A percentile compares a stretch with the other conserved stretches of the same genome.
These are phyloP conservation scores for Ogataea minuta DNA, from an alignment of 805 yeast species.

Conservation along the genomic window DNA sequence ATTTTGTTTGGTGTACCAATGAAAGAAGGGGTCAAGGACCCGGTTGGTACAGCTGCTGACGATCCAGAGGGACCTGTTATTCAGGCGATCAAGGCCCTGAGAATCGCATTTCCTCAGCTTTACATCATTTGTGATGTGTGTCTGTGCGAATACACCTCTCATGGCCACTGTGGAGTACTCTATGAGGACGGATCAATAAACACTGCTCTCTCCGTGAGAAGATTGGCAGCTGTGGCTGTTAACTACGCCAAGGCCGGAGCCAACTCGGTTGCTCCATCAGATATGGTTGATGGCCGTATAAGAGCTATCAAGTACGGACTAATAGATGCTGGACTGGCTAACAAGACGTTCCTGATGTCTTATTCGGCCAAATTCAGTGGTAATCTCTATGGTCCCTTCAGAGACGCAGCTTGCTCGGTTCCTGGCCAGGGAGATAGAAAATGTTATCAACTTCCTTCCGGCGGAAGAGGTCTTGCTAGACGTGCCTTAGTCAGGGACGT, in stretches of 20 bases:
- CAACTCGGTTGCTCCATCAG: conserved; percentile 92
- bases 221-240: conserved; percentile 92
- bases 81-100: conserved; percentile 64
- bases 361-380: conserved; percentile 95
- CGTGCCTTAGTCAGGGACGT: conserved; percentile 86
- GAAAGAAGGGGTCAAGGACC: conserved; percentile 73
- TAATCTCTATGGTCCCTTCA: conserved; percentile 89
- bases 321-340: conserved; percentile 77
- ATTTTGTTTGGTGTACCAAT: conserved; percentile 90
- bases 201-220: conserved; percentile 67
- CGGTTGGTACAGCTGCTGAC: conserved; percentile 85
- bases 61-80: conserved; percentile 97
- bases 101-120: conserved; percentile 69
- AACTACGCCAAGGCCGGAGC: conserved; percentile 97
- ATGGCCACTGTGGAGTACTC: conserved; percentile 96
- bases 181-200: conserved; percentile 84
- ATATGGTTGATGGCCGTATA: conserved; percentile 96
- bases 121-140: conserved; percentile 94
- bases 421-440: conserved; percentile 91
- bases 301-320: conserved; percentile 83
- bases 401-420: conserved; percentile 94
- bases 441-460: conserved; percentile 89
- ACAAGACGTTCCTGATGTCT: conserved; percentile 84
- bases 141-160: conserved; percentile 92
- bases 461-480: conserved; percentile 90